These are phyloP conservation scores for Haplosporangium gracile DNA, from an alignment of 192 early-diverging fungal genomes.

Conservation along the genomic window DNA sequence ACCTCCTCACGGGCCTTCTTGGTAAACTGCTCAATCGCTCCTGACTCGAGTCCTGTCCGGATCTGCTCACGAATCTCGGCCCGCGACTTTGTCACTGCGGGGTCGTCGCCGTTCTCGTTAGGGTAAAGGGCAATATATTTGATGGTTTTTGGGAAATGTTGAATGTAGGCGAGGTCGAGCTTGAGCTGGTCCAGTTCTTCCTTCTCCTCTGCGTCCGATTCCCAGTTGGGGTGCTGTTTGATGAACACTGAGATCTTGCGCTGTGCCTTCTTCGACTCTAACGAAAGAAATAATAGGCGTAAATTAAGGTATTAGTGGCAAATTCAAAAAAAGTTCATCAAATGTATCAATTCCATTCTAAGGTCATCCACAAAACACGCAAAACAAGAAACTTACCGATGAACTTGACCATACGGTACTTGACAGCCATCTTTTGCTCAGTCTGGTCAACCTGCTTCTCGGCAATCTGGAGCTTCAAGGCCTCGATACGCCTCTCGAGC, in stretches of 20 bases:
- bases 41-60: slow-evolving; percentile 23
- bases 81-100: slow-evolving; percentile 9
- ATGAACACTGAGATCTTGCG: slow-evolving; percentile 56
- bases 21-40: slow-evolving; percentile 36
- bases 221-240: slow-evolving; percentile 35
- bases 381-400: slow-evolving; percentile 56
- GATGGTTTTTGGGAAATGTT: slow-evolving; percentile 60
- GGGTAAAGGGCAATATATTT: slow-evolving; percentile 64
- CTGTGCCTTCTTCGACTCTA: slow-evolving; percentile 63
- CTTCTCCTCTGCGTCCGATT: slow-evolving; percentile 36
- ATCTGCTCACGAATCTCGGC: slow-evolving; percentile 55
- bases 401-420: slow-evolving; percentile 64
- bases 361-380: not conserved
- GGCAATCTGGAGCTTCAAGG: slow-evolving; percentile 56
- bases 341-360: not conserved
- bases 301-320: not conserved
- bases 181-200: slow-evolving; percentile 36
- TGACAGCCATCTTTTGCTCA: slow-evolving; percentile 58
- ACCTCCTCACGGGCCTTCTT: slow-evolving; percentile 34
- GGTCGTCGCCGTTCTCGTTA: slow-evolving; percentile 41
- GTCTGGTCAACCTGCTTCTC: slow-evolving; percentile 58
- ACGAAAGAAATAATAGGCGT: not conserved
- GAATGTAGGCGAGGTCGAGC: slow-evolving; percentile 51
- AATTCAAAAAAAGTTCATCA: not conserved
- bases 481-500: slow-evolving; percentile 56